Percentiles rank a stretch among this genome's conserved stretches.
Evolutionary conservation across 1,284 basidiomycete genomes (phyloP).

Genomic region (Ganoderma sinense): DNA sequence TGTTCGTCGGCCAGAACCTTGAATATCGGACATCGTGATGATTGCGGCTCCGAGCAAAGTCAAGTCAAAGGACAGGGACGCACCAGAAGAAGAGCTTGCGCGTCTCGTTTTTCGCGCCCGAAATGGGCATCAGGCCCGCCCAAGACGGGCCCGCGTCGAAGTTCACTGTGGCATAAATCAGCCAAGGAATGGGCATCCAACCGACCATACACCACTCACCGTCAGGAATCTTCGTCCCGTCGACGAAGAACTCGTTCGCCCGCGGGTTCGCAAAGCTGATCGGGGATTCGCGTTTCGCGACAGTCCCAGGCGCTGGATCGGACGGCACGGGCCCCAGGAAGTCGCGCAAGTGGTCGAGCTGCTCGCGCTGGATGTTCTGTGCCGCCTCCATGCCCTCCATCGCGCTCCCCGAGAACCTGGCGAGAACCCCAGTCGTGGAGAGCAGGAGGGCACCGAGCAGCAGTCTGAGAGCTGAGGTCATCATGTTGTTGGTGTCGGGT

Average conservation of each 20-base stretch:
- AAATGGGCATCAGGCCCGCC: conserved; percentile 50
- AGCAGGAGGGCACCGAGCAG: conserved; percentile 1
- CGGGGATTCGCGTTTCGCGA: conserved; percentile 33
- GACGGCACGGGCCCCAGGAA: conserved; percentile 47
- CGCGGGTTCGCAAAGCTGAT: conserved; percentile 43
- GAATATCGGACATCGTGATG: neutral
- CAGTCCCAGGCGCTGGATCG: neutral
- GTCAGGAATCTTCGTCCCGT: conserved; percentile 43
- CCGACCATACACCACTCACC: conserved; percentile 26
- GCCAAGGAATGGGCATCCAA: conserved; percentile 22
- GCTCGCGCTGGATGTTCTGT: conserved; percentile 55
- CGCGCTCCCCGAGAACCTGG: conserved; percentile 27
- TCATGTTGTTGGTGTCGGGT: conserved; percentile 14
- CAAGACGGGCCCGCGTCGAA: conserved; percentile 51
- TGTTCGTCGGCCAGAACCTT: conserved; percentile 57
- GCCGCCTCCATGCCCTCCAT: conserved; percentile 51
- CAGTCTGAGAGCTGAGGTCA: neutral
- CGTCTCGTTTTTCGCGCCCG: conserved; percentile 43
- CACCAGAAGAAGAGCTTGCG: conserved; percentile 57
- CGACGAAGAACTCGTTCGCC: conserved; percentile 42
- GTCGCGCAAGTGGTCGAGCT: conserved; percentile 49
- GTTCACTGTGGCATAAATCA: conserved; percentile 37
- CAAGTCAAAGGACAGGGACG: neutral
- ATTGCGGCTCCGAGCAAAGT: neutral
- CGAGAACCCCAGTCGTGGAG: conserved; percentile 1